Evolutionary conservation across 371 early-diverging fungal genomes (phyloP), one percentile per base, ranked within the genome.

Genomic region (Rhizopus arrhizus): DNA sequence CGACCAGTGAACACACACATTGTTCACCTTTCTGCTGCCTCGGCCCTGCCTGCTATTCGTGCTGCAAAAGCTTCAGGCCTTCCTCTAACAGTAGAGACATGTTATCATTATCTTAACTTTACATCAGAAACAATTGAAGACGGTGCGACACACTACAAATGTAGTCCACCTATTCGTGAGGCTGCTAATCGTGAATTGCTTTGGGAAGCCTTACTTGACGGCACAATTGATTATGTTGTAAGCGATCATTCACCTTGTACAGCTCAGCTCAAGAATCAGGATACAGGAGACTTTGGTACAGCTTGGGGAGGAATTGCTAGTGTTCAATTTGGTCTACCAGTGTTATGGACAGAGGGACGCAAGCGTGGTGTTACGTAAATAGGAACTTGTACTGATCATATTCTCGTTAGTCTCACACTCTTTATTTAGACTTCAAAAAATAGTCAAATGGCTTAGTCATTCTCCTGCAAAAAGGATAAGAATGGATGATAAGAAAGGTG

Each of bases 281-380:
- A 75, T 12, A 76, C 81, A 42, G 91, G 91, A 57, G 87, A 92
- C 72, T 92, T 92, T 73, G 78, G 87, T 41, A 77, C 79, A 50
- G 91, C 92, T 29, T 92, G 92, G 92, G 92, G 92, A 61, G 92
- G 92, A 58, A 89, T 92, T 67, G 88, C 91, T 13, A 84, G 88
- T 36, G 87, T 92, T n/a, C 91, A 90, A 69, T 88, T 91, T 68
- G 92, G 92, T 13, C 77, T 92, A 36, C 84, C 89, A 22, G 80
- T 90, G 16, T 76, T 92, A 50, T 92, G 91, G 91, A 88, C 89
- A n/a, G 91, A 89, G 68, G 90, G 89, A 46, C 81, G 77, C 57
- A 73, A 73, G 31, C 87, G 90, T 46, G 90, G 90, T 28, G 74
- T 84, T 64, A 80, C 68, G 78, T 84, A 76, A 69, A 75, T 67